Evolutionary conservation across 2,329 filamentous ascomycete genomes (phyloP).

Genomic region (Hymenoscyphus occultus): DNA sequence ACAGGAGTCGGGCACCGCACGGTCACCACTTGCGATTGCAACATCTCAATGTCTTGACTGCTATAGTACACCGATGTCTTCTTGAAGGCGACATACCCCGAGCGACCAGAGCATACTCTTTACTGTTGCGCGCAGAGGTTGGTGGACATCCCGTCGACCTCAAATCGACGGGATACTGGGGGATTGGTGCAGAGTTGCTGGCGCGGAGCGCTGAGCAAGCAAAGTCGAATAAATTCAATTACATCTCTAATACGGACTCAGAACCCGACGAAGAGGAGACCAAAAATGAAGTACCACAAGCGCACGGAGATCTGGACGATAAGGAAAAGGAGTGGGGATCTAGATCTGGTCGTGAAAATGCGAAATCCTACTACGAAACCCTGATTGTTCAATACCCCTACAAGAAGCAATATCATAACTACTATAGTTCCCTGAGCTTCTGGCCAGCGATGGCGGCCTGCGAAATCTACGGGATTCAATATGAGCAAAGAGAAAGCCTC

Average conservation of each 20-base stretch:
- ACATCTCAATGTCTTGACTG: constrained; percentile 65
- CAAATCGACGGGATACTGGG: constrained; percentile 70
- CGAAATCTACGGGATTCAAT: constrained; percentile 73
- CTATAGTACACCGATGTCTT: constrained; percentile 70
- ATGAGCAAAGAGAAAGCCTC: constrained; percentile 51
- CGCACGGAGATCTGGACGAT: neutral
- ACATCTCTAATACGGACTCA: constrained; percentile 11
- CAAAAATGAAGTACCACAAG: neutral
- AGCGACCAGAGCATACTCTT: constrained; percentile 70
- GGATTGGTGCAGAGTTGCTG: constrained; percentile 79
- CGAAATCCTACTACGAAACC: constrained; percentile 70
- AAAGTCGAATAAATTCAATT: constrained; percentile 11
- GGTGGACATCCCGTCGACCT: constrained; percentile 61
- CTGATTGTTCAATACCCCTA: constrained; percentile 76
- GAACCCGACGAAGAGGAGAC: neutral
- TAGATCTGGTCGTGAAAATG: constrained; percentile 51
- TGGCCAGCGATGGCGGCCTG: constrained; percentile 77
- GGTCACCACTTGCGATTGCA: constrained; percentile 41
- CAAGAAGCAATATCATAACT: constrained; percentile 54
- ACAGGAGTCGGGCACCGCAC: constrained; percentile 13
- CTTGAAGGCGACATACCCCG: constrained; percentile 66
- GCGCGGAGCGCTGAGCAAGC: constrained; percentile 49
- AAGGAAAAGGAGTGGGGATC: constrained; percentile 39
- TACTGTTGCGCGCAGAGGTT: constrained; percentile 64
- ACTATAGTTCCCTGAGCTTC: constrained; percentile 69